Percentiles rank a stretch among this genome's conserved stretches.
These are phyloP conservation scores for Iberis pinnata DNA, from an alignment of 345 rosid species.

Conservation along the genomic window DNA sequence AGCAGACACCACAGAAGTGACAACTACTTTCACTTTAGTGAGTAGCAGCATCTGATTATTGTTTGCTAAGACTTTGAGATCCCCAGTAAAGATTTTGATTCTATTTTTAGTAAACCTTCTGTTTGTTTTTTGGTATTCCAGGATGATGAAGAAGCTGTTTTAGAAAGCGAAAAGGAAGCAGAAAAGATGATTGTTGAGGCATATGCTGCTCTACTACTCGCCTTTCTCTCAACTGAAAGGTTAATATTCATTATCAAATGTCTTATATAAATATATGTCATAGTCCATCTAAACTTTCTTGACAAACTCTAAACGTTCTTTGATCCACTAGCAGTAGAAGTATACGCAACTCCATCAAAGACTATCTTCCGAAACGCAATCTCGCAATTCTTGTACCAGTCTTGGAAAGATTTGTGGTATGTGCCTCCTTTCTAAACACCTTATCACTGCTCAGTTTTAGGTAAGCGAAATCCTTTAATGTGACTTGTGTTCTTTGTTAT, in stretches of 20 bases:
- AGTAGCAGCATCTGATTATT: conserved; percentile 31
- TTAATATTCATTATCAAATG: conserved; percentile 20
- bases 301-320: conserved; percentile 14
- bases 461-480: conserved; percentile 6
- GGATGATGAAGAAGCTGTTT: conserved; percentile 70
- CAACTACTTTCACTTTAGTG: conserved; percentile 54
- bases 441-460: conserved; percentile 5
- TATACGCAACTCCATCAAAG: conserved; percentile 68
- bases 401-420: conserved; percentile 97
- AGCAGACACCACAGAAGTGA: conserved; percentile 57
- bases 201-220: conserved; percentile 86
- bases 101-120: conserved; percentile 1
- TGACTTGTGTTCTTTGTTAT: conserved; percentile 3
- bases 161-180: conserved; percentile 94
- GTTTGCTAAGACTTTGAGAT: conserved; percentile 6
- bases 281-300: conserved; percentile 5
- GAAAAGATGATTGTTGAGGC: conserved; percentile 99
- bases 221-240: conserved; percentile 98
- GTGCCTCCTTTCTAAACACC: conserved; percentile 25
- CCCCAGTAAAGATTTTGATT: conserved; percentile 1
- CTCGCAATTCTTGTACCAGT: conserved; percentile 75
- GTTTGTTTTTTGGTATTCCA: conserved; percentile 12
- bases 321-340: conserved; percentile 48
- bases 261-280: neutral
- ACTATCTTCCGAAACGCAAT: conserved; percentile 61